phyloP scores from a whole-genome alignment of 768 basidiomycete genomes.

The Filobasidium floriforme region DNA sequence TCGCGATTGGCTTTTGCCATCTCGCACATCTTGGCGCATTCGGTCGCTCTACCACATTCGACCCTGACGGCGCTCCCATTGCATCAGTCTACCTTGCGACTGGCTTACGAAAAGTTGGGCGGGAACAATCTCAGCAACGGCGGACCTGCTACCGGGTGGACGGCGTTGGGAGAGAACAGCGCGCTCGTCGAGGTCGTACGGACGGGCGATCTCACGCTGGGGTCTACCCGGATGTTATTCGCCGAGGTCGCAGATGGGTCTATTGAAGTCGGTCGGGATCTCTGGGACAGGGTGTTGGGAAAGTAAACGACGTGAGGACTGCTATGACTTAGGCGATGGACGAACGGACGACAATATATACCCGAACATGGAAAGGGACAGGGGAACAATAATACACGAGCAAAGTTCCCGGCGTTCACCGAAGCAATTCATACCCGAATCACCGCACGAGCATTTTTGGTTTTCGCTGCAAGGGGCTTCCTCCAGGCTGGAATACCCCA shows the following conservation, averaged over 20 bases:
- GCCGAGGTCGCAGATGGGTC: slow-evolving; percentile 22
- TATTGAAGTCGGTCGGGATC: slow-evolving; percentile 27
- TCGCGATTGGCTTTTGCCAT: slow-evolving; percentile 35
- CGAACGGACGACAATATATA: neutral
- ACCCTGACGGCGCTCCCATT: slow-evolving; percentile 34
- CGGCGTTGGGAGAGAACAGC: slow-evolving; percentile 1
- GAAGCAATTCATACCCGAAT: too few relatives aligned
- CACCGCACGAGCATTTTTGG: too few relatives aligned
- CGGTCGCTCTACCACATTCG: slow-evolving; percentile 27
- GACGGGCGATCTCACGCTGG: slow-evolving; percentile 18
- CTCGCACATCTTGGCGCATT: slow-evolving; percentile 30
- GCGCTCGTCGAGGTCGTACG: slow-evolving; percentile 35
- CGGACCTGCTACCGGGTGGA: neutral
- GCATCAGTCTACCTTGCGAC: slow-evolving; percentile 31
- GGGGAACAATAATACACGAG: too few relatives aligned
- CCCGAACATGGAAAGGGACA: neutral
- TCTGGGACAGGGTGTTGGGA: slow-evolving; percentile 34
- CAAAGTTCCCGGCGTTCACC: too few relatives aligned
- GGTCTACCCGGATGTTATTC: neutral
- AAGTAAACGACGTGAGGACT: slow-evolving; percentile 4
- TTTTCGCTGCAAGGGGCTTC: too few relatives aligned
- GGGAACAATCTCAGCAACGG: neutral
- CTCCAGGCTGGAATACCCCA: too few relatives aligned
- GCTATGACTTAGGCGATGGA: neutral
- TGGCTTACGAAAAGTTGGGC: slow-evolving; percentile 33